Evolutionary conservation across 2,329 filamentous ascomycete genomes (phyloP), one percentile per base, ranked within the genome.

Genomic region (Fusarium sp.): DNA sequence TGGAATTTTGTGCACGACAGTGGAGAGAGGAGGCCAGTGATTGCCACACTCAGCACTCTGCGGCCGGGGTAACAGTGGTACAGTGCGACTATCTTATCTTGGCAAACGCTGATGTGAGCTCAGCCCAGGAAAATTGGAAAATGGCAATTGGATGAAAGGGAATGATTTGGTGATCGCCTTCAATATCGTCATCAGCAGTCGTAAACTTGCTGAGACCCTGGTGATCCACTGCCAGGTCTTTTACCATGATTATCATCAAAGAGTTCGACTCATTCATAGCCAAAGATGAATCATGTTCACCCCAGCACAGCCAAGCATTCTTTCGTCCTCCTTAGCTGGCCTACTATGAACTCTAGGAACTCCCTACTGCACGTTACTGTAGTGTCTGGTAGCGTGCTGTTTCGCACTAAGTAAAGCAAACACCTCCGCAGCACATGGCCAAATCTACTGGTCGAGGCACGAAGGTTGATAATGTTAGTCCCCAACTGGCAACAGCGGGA

Each of bases 371-470:
- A 65, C 52, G 34, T 40, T 36, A n/a, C 34, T 36, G 34, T 36
- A 36, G 34, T n/a, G 34, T n/a, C 34, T 36, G 34, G n/a, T 36
- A 36, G 34, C 17, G 34, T 36, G 34, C 34, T n/a, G 34, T 63
- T 39, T 51, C 46, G 47, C 54, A 69, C 67, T 69, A 68, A 62
- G 38, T 69, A 68, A 62, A 40, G 63, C 66, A 61, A 73, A 73
- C 70, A 38, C 67, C 70, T 70, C 58, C 54, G 21, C 23, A 40
- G 42, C 68, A 71, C 58, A 60, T 65, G 62, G 62, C 44, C 39
- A 49, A 50, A 43, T 57, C 50, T 55, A 73, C 70, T 73, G 68
- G 67, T 50, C 47, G 53, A 54, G 20, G 38, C 11, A 24, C 52
- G 34, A 36, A 9, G 55, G 45, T 23, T 45, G 53, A 55, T 63